Percentiles rank a stretch among this genome's conserved stretches.
These are phyloP conservation scores for Fusarium domesticum DNA, from an alignment of 2,329 filamentous ascomycete species.

Conservation along the genomic window DNA sequence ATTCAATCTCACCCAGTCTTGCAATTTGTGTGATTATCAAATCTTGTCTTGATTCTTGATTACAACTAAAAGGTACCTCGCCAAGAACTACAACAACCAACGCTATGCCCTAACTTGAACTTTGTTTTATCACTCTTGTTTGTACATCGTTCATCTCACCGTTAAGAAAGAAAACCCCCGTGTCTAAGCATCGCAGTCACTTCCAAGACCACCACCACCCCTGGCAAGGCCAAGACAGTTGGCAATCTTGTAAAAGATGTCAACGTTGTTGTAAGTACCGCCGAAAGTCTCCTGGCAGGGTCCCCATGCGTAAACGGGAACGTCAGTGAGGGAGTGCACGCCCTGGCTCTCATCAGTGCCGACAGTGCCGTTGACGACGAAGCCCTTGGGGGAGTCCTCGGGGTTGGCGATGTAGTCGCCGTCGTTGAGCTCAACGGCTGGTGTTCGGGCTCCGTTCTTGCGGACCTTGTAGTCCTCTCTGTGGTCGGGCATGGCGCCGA, in stretches of 20 bases:
- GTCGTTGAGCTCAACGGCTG: slow-evolving; percentile 52
- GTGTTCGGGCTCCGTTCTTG: slow-evolving; percentile 60
- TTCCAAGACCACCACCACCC: slow-evolving; percentile 21
- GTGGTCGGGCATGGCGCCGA: slow-evolving; percentile 69
- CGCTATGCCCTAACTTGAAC: slow-evolving; percentile 18
- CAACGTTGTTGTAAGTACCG: slow-evolving; percentile 67
- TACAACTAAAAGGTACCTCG: background rate
- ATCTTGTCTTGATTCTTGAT: background rate
- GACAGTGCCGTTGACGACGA: slow-evolving; percentile 74
- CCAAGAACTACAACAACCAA: slow-evolving; percentile 1
- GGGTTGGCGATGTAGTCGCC: slow-evolving; percentile 69
- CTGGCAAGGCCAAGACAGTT: slow-evolving; percentile 58
- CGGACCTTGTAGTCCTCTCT: slow-evolving; percentile 74
- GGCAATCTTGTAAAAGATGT: slow-evolving; percentile 73
- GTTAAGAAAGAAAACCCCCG: slow-evolving; percentile 13
- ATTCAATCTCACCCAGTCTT: no score
- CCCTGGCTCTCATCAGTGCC: slow-evolving; percentile 61
- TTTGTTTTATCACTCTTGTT: slow-evolving; percentile 6
- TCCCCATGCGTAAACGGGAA: slow-evolving; percentile 73
- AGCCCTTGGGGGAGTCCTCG: slow-evolving; percentile 62
- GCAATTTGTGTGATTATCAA: background rate
- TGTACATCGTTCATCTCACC: slow-evolving; percentile 21
- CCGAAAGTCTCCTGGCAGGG: slow-evolving; percentile 76
- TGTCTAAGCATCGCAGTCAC: slow-evolving; percentile 19
- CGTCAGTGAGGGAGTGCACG: slow-evolving; percentile 74